A percentile compares a stretch with the other conserved stretches of the same genome.
Evolutionary conservation across 2,329 filamentous ascomycete species (phyloP).

Genomic region (Aspergillus persii): DNA sequence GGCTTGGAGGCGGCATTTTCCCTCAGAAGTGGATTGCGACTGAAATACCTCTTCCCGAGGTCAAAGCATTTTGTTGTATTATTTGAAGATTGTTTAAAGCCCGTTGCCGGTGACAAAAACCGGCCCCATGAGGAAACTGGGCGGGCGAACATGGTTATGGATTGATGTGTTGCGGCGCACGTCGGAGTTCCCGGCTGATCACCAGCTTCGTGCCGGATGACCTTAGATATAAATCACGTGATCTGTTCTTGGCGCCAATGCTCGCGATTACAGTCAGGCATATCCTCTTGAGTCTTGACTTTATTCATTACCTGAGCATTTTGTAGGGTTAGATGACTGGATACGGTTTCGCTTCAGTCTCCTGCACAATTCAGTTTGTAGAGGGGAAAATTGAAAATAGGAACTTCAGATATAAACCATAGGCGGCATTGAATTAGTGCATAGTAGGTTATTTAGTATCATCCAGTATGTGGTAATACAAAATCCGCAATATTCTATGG

Average conservation of each 20-base stretch:
- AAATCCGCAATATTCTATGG: conserved; percentile 1
- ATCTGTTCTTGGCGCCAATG: conserved; percentile 9
- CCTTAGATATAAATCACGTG: conserved; percentile 18
- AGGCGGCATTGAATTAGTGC: background rate
- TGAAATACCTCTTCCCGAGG: conserved; percentile 32
- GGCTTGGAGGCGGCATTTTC: conserved; percentile 27
- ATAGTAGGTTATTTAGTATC: background rate
- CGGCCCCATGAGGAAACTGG: conserved; percentile 25
- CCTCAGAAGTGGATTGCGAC: conserved; percentile 28
- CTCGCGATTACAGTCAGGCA: background rate
- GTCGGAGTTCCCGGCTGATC: conserved; percentile 6
- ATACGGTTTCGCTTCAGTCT: too few relatives aligned
- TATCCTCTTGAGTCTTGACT: too few relatives aligned
- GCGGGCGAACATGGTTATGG: conserved; percentile 30
- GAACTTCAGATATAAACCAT: background rate
- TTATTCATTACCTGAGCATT: too few relatives aligned
- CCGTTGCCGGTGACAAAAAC: conserved; percentile 14
- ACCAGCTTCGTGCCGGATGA: background rate
- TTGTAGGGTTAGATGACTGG: too few relatives aligned
- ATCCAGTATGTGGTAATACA: background rate
- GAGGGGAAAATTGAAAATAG: too few relatives aligned
- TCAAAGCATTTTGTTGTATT: conserved; percentile 18
- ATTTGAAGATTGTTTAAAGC: conserved; percentile 13
- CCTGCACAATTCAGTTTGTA: too few relatives aligned
- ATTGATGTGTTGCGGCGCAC: conserved; percentile 9